Percentiles rank a stretch among this genome's conserved stretches.
These are phyloP conservation scores for Globisporangium spiculum DNA, from an alignment of 352 stramenopile genomes.

Conservation along the genomic window DNA sequence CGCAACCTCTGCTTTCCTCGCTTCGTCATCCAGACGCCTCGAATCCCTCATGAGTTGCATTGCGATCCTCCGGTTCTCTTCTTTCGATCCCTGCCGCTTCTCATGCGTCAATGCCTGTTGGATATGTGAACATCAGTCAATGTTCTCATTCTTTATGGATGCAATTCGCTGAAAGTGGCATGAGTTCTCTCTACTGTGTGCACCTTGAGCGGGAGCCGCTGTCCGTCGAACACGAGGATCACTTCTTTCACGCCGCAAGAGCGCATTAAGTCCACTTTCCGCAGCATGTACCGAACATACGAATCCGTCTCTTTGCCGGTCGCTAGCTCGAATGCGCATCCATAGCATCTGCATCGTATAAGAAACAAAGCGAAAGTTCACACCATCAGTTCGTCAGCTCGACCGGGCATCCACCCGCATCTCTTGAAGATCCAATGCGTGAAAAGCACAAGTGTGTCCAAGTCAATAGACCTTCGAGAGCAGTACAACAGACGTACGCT, in stretches of 20 bases:
- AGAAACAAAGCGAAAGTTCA: not conserved
- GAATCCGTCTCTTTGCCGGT: constrained; percentile 56
- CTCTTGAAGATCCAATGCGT: not conserved
- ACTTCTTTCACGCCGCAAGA: constrained; percentile 49
- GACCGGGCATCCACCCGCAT: not conserved
- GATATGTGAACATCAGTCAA: not conserved
- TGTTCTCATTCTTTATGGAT: too few relatives aligned
- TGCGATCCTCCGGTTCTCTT: constrained; percentile 53
- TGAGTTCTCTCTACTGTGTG: not conserved
- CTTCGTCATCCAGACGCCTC: constrained; percentile 40
- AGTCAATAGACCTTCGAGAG: not conserved
- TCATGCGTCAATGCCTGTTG: constrained; percentile 57
- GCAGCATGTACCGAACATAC: constrained; percentile 75
- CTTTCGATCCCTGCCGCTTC: constrained; percentile 55
- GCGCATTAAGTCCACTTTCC: constrained; percentile 64
- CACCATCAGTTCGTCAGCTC: not conserved
- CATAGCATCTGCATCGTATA: constrained; percentile 52
- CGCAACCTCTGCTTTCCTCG: constrained; percentile 49
- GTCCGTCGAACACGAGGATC: constrained; percentile 74
- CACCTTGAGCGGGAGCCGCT: constrained; percentile 72
- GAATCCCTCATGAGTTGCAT: constrained; percentile 50
- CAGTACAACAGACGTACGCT: constrained; percentile 38
- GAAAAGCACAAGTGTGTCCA: not conserved
- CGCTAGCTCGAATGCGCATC: constrained; percentile 72
- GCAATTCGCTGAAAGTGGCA: not conserved